Conservation (phyloP, 306 rosid genomes). For the cucumber (Cucumis sativus) region DNA sequence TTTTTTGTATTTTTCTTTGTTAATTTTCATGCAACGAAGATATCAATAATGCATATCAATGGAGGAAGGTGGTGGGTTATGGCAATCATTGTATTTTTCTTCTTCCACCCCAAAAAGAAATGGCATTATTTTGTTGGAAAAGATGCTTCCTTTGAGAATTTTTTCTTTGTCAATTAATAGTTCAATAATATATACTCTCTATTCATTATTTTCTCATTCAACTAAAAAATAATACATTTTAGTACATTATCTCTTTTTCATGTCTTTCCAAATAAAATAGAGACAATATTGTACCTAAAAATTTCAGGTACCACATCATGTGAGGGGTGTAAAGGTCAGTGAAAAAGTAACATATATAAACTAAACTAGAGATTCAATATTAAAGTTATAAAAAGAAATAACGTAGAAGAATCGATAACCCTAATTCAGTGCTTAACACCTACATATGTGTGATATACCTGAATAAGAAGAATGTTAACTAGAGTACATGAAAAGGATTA, state of each 20-base stretch:
- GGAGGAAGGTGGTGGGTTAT: neutral
- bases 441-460: no score
- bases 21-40: no score
- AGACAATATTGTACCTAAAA: neutral
- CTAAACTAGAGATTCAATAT: no score
- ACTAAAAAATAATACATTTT: neutral
- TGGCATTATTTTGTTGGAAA: neutral
- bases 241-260: neutral
- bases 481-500: no score
- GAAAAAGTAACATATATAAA: no score
- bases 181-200: neutral
- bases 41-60: neutral
- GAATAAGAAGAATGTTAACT: no score
- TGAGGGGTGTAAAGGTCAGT: neutral
- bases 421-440: no score
- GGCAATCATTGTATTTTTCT: neutral
- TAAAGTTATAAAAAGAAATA: no score
- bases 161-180: neutral
- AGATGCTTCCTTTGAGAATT: neutral
- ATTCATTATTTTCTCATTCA: neutral
- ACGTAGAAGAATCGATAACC: no score
- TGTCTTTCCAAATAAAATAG: neutral
- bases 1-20: neutral
- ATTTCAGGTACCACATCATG: neutral
- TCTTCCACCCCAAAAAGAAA: neutral